These are phyloP conservation scores for Macadamia tetraphylla DNA, from an alignment of 164 flowering plant species.

Conservation along the genomic window DNA sequence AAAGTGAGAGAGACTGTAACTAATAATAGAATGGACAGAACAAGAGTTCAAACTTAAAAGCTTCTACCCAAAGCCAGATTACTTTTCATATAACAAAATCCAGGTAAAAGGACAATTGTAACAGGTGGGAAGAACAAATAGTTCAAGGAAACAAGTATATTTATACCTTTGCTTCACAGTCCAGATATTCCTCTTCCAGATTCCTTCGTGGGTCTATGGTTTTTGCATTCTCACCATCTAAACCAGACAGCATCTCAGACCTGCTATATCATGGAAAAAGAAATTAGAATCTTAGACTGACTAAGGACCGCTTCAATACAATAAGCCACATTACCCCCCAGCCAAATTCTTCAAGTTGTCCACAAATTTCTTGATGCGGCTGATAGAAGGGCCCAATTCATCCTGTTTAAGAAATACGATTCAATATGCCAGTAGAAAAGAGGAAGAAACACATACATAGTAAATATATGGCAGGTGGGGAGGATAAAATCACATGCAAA, in stretches of 20 bases:
- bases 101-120: too few species aligned
- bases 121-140: neutral
- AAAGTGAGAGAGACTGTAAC: too few species aligned
- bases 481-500: neutral
- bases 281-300: neutral
- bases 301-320: neutral
- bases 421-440: neutral
- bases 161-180: slow-evolving; percentile 72
- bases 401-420: slow-evolving; percentile 37
- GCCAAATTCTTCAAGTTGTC: slow-evolving; percentile 62
- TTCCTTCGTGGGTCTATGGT: slow-evolving; percentile 45
- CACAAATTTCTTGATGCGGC: slow-evolving; percentile 54
- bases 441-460: neutral
- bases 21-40: too few species aligned
- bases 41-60: too few species aligned
- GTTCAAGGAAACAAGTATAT: neutral
- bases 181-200: slow-evolving; percentile 82
- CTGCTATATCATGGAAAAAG: slow-evolving; percentile 26
- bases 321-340: slow-evolving; percentile 45
- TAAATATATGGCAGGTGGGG: neutral
- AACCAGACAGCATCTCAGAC: slow-evolving; percentile 28
- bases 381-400: slow-evolving; percentile 57
- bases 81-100: too few species aligned
- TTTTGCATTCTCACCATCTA: slow-evolving; percentile 37
- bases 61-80: too few species aligned